Evolutionary conservation across 2,329 filamentous ascomycete genomes (phyloP).

Genomic region (Ophiostoma pallidulum): DNA sequence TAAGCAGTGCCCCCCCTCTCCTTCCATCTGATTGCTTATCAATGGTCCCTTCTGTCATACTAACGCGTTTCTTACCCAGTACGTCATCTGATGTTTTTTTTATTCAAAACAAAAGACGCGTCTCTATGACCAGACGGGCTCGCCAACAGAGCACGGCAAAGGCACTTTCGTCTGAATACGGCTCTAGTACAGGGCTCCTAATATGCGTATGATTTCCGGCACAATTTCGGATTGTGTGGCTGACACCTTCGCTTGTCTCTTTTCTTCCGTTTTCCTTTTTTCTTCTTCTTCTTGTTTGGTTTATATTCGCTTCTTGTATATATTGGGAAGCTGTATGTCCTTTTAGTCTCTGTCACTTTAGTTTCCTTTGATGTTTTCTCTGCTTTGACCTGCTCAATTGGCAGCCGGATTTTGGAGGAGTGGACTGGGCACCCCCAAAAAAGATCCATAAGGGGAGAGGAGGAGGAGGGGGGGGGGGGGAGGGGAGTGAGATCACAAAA

Average conservation of each 20-base stretch:
- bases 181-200: no score
- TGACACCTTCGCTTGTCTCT: no score
- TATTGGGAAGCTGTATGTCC: conserved; percentile 8
- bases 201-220: not conserved
- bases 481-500: no score
- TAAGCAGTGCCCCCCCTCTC: conserved; percentile 22
- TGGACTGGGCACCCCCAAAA: no score
- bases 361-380: not conserved
- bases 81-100: conserved; percentile 7
- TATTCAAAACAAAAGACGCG: not conserved
- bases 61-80: conserved; percentile 1
- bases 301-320: conserved; percentile 11
- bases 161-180: no score
- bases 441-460: no score
- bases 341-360: not conserved
- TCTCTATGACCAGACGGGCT: no score
- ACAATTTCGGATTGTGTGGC: no score
- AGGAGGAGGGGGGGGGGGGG: no score
- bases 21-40: not conserved
- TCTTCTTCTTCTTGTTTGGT: not conserved
- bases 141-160: no score
- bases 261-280: not conserved
- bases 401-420: no score
- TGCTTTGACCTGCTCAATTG: not conserved
- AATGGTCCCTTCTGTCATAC: not conserved